Percentiles rank a stretch among this genome's conserved stretches.
Conservation (phyloP, 768 basidiomycete species). For the Phaeotremella skinneri region DNA sequence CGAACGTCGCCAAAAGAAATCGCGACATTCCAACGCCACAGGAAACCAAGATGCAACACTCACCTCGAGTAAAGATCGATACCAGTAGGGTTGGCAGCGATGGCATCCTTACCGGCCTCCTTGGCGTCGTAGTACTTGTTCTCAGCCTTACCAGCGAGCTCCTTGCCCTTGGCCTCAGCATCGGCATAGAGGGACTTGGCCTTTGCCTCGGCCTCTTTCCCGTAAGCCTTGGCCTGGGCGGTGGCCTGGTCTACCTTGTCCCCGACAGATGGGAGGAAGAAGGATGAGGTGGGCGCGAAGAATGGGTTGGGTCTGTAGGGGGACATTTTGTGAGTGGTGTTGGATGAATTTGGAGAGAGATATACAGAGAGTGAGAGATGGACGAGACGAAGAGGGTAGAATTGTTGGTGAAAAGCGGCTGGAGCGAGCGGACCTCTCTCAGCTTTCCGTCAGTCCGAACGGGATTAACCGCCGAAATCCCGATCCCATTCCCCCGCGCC, state of each 20-base stretch:
- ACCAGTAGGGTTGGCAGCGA: conserved; percentile 41
- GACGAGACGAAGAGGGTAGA: background rate
- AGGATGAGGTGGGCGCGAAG: conserved; percentile 47
- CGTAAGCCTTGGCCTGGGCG: conserved; percentile 39
- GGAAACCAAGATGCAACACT: no score
- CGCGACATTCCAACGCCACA: conserved; percentile 1
- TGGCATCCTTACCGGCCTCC: conserved; percentile 38
- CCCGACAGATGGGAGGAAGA: conserved; percentile 49
- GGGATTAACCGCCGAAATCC: background rate
- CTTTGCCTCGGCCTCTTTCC: conserved; percentile 34
- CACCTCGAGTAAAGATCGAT: conserved; percentile 49
- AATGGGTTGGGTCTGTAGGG: conserved; percentile 48
- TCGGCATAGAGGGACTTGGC: conserved; percentile 36
- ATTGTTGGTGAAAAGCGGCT: background rate
- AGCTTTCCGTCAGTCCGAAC: background rate
- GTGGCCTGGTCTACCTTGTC: conserved; percentile 51
- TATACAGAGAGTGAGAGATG: background rate
- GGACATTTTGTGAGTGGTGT: conserved; percentile 21
- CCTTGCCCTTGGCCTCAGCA: conserved; percentile 27
- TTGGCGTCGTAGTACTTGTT: conserved; percentile 45
- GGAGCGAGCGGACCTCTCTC: background rate
- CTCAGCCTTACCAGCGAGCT: conserved; percentile 38
- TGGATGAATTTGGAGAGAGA: background rate
- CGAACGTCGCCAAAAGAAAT: conserved; percentile 1
- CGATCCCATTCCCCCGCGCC: background rate